Evolutionary conservation across 306 rosid species (phyloP).

Genomic region (Canavalia ensiformis): DNA sequence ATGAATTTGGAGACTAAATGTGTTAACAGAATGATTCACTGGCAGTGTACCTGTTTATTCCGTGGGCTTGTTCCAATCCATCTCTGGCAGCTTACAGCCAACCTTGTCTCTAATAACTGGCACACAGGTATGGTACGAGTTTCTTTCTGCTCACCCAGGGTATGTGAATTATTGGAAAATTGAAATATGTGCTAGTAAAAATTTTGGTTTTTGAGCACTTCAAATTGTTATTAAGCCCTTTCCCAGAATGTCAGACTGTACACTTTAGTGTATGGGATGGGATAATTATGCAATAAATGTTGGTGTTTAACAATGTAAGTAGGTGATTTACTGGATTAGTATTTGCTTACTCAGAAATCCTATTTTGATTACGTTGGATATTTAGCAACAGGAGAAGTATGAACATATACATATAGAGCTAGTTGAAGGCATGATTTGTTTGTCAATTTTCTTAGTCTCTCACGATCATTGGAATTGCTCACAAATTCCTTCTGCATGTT

Average conservation of each 20-base stretch:
- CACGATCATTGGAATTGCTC: constrained; percentile 7
- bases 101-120: constrained; percentile 38
- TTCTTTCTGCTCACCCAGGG: constrained; percentile 19
- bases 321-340: constrained; percentile 40
- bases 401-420: constrained; percentile 17
- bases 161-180: constrained; percentile 36
- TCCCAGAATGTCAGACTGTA: constrained; percentile 1
- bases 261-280: constrained; percentile 30
- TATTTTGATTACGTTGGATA: background rate
- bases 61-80: constrained; percentile 43
- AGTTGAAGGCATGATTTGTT: constrained; percentile 7
- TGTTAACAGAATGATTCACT: constrained; percentile 34
- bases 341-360: constrained; percentile 45
- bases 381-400: constrained; percentile 10
- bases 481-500: background rate
- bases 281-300: constrained; percentile 38
- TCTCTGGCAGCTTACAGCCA: constrained; percentile 41
- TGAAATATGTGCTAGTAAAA: constrained; percentile 9
- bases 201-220: constrained; percentile 15
- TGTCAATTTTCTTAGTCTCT: constrained; percentile 3
- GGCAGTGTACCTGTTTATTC: constrained; percentile 36
- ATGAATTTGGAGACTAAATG: constrained; percentile 27
- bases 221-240: constrained; percentile 33
- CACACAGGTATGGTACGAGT: constrained; percentile 51
- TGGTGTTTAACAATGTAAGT: constrained; percentile 52